Conservation (phyloP, 495 filamentous ascomycete species). For the Neurospora intermedia region DNA sequence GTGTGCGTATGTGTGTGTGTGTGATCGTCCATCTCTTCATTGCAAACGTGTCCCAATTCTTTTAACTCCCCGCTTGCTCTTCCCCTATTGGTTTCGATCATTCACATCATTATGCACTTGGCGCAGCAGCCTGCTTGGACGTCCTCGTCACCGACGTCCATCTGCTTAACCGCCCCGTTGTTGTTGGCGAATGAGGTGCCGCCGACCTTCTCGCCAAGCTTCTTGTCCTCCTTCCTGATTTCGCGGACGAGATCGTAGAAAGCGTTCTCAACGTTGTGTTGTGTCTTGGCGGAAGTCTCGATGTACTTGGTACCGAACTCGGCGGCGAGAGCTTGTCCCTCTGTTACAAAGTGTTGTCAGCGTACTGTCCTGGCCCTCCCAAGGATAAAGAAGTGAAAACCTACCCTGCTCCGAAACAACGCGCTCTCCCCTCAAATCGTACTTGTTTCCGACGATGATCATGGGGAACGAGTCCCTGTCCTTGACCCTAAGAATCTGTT, state of each 20-base stretch:
- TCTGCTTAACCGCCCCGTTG: conserved; percentile 55
- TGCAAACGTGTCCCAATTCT: neutral
- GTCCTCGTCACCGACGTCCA: conserved; percentile 66
- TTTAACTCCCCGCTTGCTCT: neutral
- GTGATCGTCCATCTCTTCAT: neutral
- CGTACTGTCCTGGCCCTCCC: neutral
- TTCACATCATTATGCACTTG: conserved; percentile 86
- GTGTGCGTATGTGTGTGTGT: neutral
- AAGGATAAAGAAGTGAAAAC: conserved; percentile 10
- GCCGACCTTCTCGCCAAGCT: conserved; percentile 74
- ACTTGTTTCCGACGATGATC: conserved; percentile 99
- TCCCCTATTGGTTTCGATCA: neutral
- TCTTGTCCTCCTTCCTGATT: conserved; percentile 94
- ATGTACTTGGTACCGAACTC: conserved; percentile 95
- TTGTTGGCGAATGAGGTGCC: conserved; percentile 51
- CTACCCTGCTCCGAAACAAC: conserved; percentile 85
- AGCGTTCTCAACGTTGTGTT: conserved; percentile 95
- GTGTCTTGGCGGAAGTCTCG: conserved; percentile 96
- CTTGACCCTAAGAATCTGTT: conserved; percentile 96
- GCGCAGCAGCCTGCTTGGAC: conserved; percentile 70
- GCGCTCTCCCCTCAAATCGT: conserved; percentile 86
- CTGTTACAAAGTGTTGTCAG: conserved; percentile 40
- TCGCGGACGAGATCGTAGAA: conserved; percentile 97
- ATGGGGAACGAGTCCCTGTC: conserved; percentile 99
- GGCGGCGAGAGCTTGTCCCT: conserved; percentile 77